These are phyloP conservation scores for Phoenix roebelenii DNA, from an alignment of 176 grass and related monocot genomes.

Conservation along the genomic window DNA sequence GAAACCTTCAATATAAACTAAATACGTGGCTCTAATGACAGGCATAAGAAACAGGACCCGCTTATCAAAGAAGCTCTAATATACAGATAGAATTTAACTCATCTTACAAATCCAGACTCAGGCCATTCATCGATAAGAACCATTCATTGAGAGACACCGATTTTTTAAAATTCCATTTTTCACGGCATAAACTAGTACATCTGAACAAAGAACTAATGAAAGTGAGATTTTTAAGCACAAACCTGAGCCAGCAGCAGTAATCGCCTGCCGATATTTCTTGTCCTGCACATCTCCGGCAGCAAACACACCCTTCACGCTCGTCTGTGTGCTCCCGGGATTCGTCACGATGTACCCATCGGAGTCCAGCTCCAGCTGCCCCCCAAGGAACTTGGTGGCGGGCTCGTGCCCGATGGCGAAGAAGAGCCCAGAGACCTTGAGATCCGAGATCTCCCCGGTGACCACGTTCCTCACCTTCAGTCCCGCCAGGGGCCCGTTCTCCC, in stretches of 20 bases:
- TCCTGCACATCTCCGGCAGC: constrained; percentile 90
- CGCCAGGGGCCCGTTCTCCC: constrained; percentile 31
- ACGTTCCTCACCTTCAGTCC: constrained; percentile 81
- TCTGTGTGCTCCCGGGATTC: constrained; percentile 63
- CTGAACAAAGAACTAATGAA: no score
- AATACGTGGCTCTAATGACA: no score
- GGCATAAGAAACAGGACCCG: no score
- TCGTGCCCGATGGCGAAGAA: constrained; percentile 95
- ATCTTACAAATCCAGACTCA: no score
- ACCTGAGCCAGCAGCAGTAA: constrained; percentile 92
- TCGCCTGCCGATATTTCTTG: constrained; percentile 89
- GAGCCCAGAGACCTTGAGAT: constrained; percentile 65
- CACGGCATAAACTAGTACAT: no score
- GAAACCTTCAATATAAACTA: no score
- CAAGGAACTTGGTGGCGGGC: constrained; percentile 88
- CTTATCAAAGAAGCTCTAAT: no score
- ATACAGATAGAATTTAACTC: no score
- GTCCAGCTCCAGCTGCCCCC: constrained; percentile 81
- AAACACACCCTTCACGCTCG: constrained; percentile 85
- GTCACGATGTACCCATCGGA: constrained; percentile 65
- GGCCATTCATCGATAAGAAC: no score
- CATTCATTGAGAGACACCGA: no score
- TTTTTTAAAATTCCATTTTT: no score
- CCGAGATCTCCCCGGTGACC: constrained; percentile 39
- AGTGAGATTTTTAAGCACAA: no score